A percentile compares a stretch with the other conserved stretches of the same genome.
Conservation (phyloP, 78 protist genomes). For the Dictyostelium firmibasis region DNA sequence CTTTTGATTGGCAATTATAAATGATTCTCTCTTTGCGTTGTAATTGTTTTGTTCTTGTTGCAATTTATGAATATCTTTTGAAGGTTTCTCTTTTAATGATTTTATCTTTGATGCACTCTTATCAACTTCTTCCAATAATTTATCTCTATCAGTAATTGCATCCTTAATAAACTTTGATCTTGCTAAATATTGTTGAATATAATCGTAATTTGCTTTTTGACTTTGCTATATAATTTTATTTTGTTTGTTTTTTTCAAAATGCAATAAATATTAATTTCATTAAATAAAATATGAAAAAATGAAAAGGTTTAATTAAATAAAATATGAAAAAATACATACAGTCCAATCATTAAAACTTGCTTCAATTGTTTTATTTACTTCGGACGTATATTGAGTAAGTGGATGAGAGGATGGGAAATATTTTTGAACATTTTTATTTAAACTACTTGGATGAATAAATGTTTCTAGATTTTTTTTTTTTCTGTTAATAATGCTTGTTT, state of each 20-base stretch:
- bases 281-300: not conserved
- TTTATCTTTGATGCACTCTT: conserved; percentile 32
- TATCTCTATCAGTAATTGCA: conserved; percentile 20
- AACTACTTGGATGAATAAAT: conserved; percentile 64
- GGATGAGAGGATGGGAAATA: conserved; percentile 41
- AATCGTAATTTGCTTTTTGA: conserved; percentile 54
- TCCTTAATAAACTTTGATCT: conserved; percentile 27
- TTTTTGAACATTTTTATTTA: conserved; percentile 29
- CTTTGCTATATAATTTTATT: not conserved
- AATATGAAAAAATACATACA: not conserved
- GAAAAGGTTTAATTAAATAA: no score
- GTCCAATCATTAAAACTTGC: conserved; percentile 40
- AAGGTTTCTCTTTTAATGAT: conserved; percentile 45
- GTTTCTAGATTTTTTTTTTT: conserved; percentile 10
- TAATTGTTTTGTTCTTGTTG: conserved; percentile 28
- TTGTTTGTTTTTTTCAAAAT: not conserved
- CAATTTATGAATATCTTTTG: conserved; percentile 43
- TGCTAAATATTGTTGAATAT: conserved; percentile 46
- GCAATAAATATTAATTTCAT: not conserved
- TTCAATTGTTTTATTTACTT: conserved; percentile 14
- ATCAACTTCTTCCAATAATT: conserved; percentile 19
- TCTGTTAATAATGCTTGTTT: not conserved
- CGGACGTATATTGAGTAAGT: not conserved
- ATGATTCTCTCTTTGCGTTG: conserved; percentile 41
- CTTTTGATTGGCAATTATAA: not conserved